Conservation (phyloP, 202 grass and related monocot species). For the Elaeis oleifera region DNA sequence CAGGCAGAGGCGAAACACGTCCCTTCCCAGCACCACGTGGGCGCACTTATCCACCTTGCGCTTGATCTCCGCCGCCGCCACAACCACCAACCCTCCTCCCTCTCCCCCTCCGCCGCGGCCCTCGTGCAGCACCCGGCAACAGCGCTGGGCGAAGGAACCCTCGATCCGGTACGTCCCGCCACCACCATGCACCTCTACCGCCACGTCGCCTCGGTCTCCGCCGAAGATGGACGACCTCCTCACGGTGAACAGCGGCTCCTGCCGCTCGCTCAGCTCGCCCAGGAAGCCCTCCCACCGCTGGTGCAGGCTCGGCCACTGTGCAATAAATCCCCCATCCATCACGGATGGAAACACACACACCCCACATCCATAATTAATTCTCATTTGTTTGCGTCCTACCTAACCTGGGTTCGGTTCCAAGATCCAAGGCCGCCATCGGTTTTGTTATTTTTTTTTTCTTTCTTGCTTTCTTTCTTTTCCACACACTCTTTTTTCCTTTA, state of each 20-base stretch:
- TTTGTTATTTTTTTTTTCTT: no score
- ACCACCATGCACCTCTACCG: slow-evolving; percentile 41
- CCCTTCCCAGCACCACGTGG: slow-evolving; percentile 54
- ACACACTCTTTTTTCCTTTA: no score
- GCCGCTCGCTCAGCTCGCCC: slow-evolving; percentile 49
- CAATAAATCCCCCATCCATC: no score
- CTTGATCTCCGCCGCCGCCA: slow-evolving; percentile 68
- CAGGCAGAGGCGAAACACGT: slow-evolving; percentile 73
- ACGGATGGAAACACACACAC: neutral
- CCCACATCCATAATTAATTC: neutral
- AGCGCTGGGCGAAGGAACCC: slow-evolving; percentile 68
- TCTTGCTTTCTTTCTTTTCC: no score
- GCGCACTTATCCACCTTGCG: slow-evolving; percentile 62
- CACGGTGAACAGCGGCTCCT: slow-evolving; percentile 72
- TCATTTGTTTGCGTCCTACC: neutral
- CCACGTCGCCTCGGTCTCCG: slow-evolving; percentile 38
- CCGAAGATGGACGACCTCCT: slow-evolving; percentile 74
- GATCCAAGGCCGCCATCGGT: no score
- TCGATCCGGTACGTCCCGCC: slow-evolving; percentile 46
- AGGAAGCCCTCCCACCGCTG: slow-evolving; percentile 85
- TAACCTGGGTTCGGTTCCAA: no score
- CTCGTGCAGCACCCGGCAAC: slow-evolving; percentile 51
- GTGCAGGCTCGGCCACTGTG: slow-evolving; percentile 78
- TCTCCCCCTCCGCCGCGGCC: slow-evolving; percentile 20
- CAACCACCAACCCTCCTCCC: neutral